Base-by-base conservation (phyloP, 208 protist species). In the Lotmaria passim region DNA sequence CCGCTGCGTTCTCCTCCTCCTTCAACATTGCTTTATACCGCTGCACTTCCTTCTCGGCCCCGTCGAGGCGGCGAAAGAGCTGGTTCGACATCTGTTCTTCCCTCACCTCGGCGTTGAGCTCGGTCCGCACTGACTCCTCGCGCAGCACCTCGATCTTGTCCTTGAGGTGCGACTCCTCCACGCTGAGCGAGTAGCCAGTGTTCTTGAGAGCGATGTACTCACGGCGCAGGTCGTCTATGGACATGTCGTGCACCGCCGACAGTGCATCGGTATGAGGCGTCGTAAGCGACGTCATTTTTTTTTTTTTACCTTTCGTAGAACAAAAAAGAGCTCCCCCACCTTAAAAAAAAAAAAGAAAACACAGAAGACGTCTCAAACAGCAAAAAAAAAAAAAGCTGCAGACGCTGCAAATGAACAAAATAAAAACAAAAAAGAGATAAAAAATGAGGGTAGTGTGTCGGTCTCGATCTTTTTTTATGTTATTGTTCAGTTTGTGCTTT, bases 81-180 rank as follows among this genome's bases (percentile, higher is more conserved):
- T 88, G 85, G 50, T 93, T 96, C 2, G 90, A 78, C 43, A 85
- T 57, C 43, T 86, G 74, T 46, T 96, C 90, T 63, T 96, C 90
- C 63, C 93, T 84, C 51, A 93, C 75, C 71, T 96, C 87, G 17
- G 88, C 79, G 31, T 59, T 81, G 41, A 89, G 84, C 69, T 89
- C 83, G 31, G 88, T 73, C 6, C 79, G 75, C 24, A 93, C 86
- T 12, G 88, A 87, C 69, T 93, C 77, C 75, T 85, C 85, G 26
- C 83, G 83, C 63, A 93, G 80, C 26, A 62, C 56, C 61, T 87
- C 79, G 26, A 90, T 89, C 30, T 85, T 77, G 26, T 53, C n/a
- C 23, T 82, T 70, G 3, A 93, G 53, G 26, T 56, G 43, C 5
- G 60, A 58, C 43, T 78, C 78, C 72, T 93, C 86, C 10, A 82